Conservation (phyloP, 192 early-diverging fungal species). For the Podila clonocystis region DNA sequence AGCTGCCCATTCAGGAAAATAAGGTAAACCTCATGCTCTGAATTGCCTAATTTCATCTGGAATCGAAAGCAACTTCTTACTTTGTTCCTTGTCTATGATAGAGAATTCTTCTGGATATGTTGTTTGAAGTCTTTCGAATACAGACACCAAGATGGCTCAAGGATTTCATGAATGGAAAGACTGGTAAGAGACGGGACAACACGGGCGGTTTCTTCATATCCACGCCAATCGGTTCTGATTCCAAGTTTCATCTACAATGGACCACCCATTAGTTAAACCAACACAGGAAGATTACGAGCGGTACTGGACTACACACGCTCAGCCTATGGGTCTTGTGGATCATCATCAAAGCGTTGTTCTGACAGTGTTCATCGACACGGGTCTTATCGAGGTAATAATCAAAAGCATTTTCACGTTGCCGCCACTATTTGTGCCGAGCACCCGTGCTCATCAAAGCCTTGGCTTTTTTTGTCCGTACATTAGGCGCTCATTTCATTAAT, state of each 20-base stretch:
- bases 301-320: constrained; percentile 22
- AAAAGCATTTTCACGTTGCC: constrained; percentile 12
- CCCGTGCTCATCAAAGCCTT: constrained; percentile 75
- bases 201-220: background rate
- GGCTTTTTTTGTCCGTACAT: background rate
- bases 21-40: constrained; percentile 52
- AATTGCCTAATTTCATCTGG: constrained; percentile 1
- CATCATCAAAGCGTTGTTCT: constrained; percentile 77
- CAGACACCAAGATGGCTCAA: constrained; percentile 69
- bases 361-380: constrained; percentile 80
- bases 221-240: background rate
- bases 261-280: constrained; percentile 22
- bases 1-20: constrained; percentile 76
- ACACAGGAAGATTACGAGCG: constrained; percentile 37
- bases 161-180: constrained; percentile 54
- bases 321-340: constrained; percentile 70
- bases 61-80: too few species aligned
- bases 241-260: background rate
- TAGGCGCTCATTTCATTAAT: constrained; percentile 78
- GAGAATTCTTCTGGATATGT: constrained; percentile 85
- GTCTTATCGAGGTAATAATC: constrained; percentile 62
- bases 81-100: constrained; percentile 16
- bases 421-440: constrained; percentile 8
- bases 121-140: constrained; percentile 82
- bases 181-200: constrained; percentile 48